These are phyloP conservation scores for Chenopodium quinoa DNA, from an alignment of 148 eudicot species.

Conservation along the genomic window DNA sequence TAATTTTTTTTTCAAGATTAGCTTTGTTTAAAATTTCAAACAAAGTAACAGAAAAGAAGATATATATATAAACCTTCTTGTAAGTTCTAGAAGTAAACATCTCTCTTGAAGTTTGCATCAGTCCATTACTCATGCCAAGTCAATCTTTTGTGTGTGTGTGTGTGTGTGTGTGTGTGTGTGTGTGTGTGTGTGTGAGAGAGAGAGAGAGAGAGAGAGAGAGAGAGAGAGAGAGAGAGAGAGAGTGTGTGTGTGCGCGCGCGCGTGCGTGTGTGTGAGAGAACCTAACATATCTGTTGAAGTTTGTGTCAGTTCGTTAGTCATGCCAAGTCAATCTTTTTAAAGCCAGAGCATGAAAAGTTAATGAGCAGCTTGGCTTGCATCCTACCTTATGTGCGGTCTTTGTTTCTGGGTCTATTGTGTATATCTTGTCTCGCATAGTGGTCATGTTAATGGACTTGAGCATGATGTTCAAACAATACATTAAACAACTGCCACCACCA, in stretches of 20 bases:
- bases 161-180: too few species aligned
- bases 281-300: not conserved
- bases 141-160: not conserved
- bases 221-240: too few species aligned
- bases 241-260: too few species aligned
- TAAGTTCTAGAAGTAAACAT: not conserved
- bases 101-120: not conserved
- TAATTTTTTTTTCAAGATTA: not conserved
- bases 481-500: not conserved
- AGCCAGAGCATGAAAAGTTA: not conserved
- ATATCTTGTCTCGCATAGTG: not conserved
- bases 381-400: not conserved
- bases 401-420: not conserved
- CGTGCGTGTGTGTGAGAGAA: too few species aligned
- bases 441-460: not conserved
- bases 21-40: not conserved
- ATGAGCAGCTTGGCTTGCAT: not conserved
- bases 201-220: too few species aligned
- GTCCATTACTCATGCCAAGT: not conserved
- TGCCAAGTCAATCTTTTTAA: not conserved
- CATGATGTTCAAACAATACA: not conserved
- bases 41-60: not conserved
- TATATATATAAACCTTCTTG: too few species aligned
- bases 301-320: not conserved
- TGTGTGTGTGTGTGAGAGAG: too few species aligned